Base-by-base conservation (phyloP, 108 stramenopile species). In the Cyclostephanos tholiformis region DNA sequence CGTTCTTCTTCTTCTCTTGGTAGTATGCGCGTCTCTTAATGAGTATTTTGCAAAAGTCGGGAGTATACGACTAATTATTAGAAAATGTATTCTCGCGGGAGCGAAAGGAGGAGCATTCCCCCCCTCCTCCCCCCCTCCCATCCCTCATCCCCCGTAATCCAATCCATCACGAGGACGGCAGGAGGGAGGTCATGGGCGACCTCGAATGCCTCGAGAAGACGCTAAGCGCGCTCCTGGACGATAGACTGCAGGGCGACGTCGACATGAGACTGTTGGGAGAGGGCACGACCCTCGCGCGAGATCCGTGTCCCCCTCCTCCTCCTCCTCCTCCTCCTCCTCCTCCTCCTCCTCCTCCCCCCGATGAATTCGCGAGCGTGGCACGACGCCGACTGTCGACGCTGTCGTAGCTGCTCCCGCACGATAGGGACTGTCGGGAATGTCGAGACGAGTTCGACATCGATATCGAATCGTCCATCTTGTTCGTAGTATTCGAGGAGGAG, bases 231-330 rank as follows among this genome's bases (percentile, higher is more conserved):
- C 74, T 75, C 23, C 73, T 29, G 19, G 76, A 77, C 14, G 76
- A 77, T 35, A 77, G 41, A 60, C 74, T 75, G 38, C 76, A 77
- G 7, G 76, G 76, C 1, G 71, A 72, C 8, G 76, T 61, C 11
- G 76, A 77, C 62, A 67, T 67, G 66, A 52, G 20, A 2, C 52
- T n/a, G 11, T 51, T n/a, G 11, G 71, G 65, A 4, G 64, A 66
- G 56, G 71, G 63, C 16, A 25, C 70, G 12, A 43, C 64, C 22
- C 70, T 62, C 44, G 61, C 58, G 63, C 59, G 62, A n/a, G n/a
- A n/a, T n/a, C n/a, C n/a, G n/a, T n/a, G n/a, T 52, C 63, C 53
- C 12, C 52, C 65, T 38, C 44, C 10, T 51, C 27, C n/a, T 32
- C 43, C 41, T 7, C 0, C n/a, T n/a, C 62, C 64, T 4, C 22